A percentile compares a stretch with the other conserved stretches of the same genome.
phyloP scores from a whole-genome alignment of 345 rosid species.

The Cardamine resedifolia region DNA sequence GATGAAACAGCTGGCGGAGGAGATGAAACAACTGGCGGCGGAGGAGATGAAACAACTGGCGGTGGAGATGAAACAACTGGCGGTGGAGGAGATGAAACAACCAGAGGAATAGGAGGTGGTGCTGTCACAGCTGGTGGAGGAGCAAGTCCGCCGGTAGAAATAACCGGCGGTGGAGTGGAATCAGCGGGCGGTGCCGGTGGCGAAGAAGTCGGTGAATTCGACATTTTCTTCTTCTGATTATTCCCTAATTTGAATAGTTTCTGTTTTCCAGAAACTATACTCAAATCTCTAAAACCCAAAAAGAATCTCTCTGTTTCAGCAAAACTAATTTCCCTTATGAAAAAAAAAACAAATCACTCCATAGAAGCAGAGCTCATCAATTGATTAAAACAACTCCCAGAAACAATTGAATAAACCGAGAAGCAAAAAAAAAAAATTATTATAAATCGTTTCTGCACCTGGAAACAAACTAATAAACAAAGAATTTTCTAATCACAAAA shows the following conservation, averaged over 20 bases:
- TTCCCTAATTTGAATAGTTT: background rate
- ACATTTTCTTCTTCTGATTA: conserved; percentile 31
- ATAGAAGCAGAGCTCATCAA: background rate
- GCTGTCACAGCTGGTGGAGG: conserved; percentile 32
- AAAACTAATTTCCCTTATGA: background rate
- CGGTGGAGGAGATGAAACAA: conserved; percentile 20
- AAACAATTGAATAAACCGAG: background rate
- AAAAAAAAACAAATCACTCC: background rate
- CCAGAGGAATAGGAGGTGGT: conserved; percentile 36
- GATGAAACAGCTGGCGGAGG: conserved; percentile 22
- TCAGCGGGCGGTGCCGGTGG: conserved; percentile 28
- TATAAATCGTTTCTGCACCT: background rate
- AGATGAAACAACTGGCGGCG: background rate
- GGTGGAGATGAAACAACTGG: conserved; percentile 13
- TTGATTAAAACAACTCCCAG: conserved; percentile 5
- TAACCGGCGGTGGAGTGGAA: conserved; percentile 24
- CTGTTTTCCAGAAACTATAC: background rate
- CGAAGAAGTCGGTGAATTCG: conserved; percentile 42
- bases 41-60: conserved; percentile 23
- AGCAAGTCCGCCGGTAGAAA: conserved; percentile 13
- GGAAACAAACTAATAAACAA: conserved; percentile 25
- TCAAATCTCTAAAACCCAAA: conserved; percentile 2
- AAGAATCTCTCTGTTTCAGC: background rate
- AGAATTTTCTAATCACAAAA: background rate
- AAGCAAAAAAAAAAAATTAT: background rate